phyloP scores from a whole-genome alignment of 768 basidiomycete genomes.

The Xerocomellus dryophilus region DNA sequence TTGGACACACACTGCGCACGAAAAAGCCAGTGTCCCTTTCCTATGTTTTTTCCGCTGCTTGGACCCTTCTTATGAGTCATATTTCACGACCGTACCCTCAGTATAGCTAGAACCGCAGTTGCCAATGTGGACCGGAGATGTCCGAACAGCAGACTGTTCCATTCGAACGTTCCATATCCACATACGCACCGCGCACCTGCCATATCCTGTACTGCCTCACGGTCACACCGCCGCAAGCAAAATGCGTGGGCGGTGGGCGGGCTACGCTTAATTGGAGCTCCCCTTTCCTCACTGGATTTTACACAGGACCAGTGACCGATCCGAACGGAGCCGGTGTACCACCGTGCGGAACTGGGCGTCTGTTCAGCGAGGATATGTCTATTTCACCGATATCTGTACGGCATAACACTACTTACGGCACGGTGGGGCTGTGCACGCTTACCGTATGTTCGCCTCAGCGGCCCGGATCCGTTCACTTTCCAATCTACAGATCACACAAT shows the following conservation, averaged over 20 bases:
- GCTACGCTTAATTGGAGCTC: too few relatives aligned
- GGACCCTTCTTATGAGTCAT: too few relatives aligned
- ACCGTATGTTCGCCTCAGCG: too few relatives aligned
- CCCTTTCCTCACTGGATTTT: too few relatives aligned
- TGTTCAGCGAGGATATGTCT: neutral
- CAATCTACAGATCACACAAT: too few relatives aligned
- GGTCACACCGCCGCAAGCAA: neutral
- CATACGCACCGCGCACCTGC: constrained; percentile 6
- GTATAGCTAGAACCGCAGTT: neutral
- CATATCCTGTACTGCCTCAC: constrained; percentile 16
- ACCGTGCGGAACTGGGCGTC: too few relatives aligned
- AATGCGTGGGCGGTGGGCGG: too few relatives aligned
- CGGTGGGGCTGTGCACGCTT: neutral
- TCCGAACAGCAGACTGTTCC: constrained; percentile 16
- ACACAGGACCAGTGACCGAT: too few relatives aligned
- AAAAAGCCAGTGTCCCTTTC: neutral
- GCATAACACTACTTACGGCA: too few relatives aligned
- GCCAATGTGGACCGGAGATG: constrained; percentile 9
- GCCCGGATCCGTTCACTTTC: too few relatives aligned
- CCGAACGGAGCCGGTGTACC: too few relatives aligned
- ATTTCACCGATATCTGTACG: neutral
- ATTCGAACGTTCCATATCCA: constrained; percentile 29
- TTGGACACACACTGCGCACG: neutral
- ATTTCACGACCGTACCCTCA: neutral
- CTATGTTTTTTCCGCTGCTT: neutral